A percentile compares a stretch with the other conserved stretches of the same genome.
Evolutionary conservation across 2,329 filamentous ascomycete species (phyloP).

Genomic region (Tolypocladium sp.): DNA sequence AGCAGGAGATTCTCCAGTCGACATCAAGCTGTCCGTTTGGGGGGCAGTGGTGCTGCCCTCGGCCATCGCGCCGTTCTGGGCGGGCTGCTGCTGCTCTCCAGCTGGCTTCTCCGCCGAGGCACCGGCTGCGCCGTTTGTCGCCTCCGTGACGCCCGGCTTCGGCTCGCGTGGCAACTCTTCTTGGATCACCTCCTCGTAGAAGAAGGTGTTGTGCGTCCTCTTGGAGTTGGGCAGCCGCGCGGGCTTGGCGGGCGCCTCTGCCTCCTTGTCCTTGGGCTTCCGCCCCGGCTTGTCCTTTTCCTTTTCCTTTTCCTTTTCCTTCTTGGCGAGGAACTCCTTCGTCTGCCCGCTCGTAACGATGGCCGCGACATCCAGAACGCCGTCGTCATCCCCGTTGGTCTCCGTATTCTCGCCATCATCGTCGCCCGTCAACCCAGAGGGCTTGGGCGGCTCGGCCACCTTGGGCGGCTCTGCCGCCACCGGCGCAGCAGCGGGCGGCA

Average conservation of each 20-base stretch:
- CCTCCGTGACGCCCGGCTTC: constrained; percentile 10
- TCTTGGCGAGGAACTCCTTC: constrained; percentile 72
- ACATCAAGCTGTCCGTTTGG: not conserved
- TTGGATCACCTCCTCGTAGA: constrained; percentile 59
- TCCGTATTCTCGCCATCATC: constrained; percentile 25
- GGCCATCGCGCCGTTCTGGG: not conserved
- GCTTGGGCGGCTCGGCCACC: constrained; percentile 11
- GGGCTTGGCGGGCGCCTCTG: constrained; percentile 44
- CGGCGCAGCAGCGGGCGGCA: constrained; percentile 1
- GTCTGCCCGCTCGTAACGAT: constrained; percentile 78
- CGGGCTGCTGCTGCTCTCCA: not conserved
- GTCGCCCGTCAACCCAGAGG: constrained; percentile 14
- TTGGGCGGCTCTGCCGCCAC: constrained; percentile 26
- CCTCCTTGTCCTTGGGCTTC: constrained; percentile 46
- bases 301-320: constrained; percentile 72
- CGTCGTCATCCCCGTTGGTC: constrained; percentile 50
- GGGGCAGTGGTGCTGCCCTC: not conserved
- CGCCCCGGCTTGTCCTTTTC: constrained; percentile 54
- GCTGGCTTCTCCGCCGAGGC: constrained; percentile 1
- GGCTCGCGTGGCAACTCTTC: constrained; percentile 38
- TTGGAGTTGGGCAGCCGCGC: constrained; percentile 63
- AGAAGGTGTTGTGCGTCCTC: constrained; percentile 58
- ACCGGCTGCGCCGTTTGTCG: constrained; percentile 10
- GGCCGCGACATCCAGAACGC: constrained; percentile 74
- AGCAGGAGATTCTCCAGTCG: not conserved